Evolutionary conservation across 345 rosid species (phyloP).

Genomic region (Dipteronia sinensis): DNA sequence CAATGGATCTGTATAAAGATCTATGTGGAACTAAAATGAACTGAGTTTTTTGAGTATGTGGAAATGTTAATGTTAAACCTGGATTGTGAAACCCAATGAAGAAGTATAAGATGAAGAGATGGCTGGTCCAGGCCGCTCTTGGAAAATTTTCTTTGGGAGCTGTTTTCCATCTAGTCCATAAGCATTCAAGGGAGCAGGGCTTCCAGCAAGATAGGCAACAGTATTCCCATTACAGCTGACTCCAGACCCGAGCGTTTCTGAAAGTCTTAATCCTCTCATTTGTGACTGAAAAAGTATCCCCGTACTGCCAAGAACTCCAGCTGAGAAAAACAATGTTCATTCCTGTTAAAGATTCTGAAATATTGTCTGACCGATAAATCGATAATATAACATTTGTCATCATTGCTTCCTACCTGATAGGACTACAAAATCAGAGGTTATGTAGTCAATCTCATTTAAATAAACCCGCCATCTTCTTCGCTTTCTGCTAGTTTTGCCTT

Average conservation of each 20-base stretch:
- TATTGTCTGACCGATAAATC: background rate
- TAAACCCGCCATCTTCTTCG: conserved; percentile 44
- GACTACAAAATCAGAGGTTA: conserved; percentile 45
- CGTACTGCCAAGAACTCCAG: conserved; percentile 51
- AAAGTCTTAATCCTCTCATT: conserved; percentile 44
- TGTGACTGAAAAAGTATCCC: conserved; percentile 45
- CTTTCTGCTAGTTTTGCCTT: conserved; percentile 7
- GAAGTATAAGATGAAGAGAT: conserved; percentile 42
- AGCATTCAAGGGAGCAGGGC: conserved; percentile 43
- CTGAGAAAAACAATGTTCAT: conserved; percentile 15
- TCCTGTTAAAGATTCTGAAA: background rate
- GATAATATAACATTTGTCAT: background rate
- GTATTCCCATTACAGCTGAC: conserved; percentile 49
- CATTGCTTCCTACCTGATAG: conserved; percentile 36
- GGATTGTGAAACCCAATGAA: conserved; percentile 47
- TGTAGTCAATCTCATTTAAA: conserved; percentile 39
- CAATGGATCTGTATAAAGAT: background rate
- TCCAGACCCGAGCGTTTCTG: conserved; percentile 40
- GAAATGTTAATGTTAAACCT: conserved; percentile 30
- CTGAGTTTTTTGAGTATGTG: background rate
- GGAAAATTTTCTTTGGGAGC: conserved; percentile 30
- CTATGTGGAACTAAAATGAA: background rate
- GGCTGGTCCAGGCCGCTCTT: conserved; percentile 47
- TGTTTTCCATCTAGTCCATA: conserved; percentile 37
- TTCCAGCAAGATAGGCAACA: conserved; percentile 46